phyloP scores from a whole-genome alignment of 2,329 filamentous ascomycete species.

The Colletotrichum lupini region DNA sequence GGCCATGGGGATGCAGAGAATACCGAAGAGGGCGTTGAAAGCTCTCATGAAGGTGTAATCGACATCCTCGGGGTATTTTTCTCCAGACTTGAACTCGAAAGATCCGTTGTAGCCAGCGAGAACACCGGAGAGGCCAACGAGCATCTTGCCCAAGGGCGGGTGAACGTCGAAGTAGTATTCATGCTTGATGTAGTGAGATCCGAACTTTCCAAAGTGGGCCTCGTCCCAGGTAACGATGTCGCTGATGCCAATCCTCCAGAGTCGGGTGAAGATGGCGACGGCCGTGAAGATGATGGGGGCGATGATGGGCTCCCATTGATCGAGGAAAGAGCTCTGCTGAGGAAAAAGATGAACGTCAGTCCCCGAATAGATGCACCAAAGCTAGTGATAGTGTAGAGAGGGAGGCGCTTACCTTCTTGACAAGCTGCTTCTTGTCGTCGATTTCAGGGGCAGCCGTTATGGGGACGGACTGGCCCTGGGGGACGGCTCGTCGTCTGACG shows the following conservation, averaged over 20 bases:
- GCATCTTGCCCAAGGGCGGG: conserved; percentile 97
- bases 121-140: conserved; percentile 95
- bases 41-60: conserved; percentile 99
- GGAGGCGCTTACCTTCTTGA: conserved; percentile 61
- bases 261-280: conserved; percentile 73
- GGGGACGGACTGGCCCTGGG: conserved; percentile 52
- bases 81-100: conserved; percentile 99
- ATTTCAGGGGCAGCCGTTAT: conserved; percentile 53
- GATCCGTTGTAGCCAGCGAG: conserved; percentile 98
- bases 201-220: conserved; percentile 92
- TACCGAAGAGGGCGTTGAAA: conserved; percentile 96
- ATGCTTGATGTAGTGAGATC: conserved; percentile 98
- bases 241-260: conserved; percentile 77
- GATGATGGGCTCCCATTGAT: conserved; percentile 72
- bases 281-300: conserved; percentile 70
- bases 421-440: conserved; percentile 70
- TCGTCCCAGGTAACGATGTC: conserved; percentile 76
- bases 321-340: conserved; percentile 67
- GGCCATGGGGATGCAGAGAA: conserved; percentile 89
- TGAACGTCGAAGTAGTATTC: conserved; percentile 97
- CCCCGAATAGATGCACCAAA: neutral
- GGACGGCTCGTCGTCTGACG: conserved; percentile 66
- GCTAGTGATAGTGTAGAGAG: neutral
- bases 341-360: conserved; percentile 38
- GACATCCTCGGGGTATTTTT: conserved; percentile 91